Conservation (phyloP, 345 rosid genomes). For the Lepidium sativum region DNA sequence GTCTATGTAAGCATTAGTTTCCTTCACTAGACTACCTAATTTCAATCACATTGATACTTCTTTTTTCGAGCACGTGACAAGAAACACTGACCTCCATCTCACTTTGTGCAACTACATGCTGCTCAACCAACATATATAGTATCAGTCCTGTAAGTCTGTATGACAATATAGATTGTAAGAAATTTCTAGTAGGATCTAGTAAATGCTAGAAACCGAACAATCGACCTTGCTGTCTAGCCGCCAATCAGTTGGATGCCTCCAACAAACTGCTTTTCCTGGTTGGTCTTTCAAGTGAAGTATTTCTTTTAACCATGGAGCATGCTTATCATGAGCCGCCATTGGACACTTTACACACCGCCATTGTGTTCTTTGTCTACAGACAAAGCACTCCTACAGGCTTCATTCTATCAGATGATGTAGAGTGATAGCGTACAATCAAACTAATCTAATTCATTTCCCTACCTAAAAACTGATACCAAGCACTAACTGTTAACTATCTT, state of each 20-base stretch:
- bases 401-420: neutral
- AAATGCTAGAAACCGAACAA: constrained; percentile 41
- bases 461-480: neutral
- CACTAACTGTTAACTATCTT: neutral
- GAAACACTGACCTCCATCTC: constrained; percentile 68
- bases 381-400: constrained; percentile 56
- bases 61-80: neutral
- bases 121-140: constrained; percentile 62
- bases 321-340: constrained; percentile 67
- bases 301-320: constrained; percentile 72
- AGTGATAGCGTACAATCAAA: neutral
- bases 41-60: neutral
- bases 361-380: constrained; percentile 53
- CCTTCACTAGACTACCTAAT: constrained; percentile 8
- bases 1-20: neutral
- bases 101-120: constrained; percentile 52
- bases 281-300: constrained; percentile 47
- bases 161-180: constrained; percentile 1
- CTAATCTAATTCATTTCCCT: neutral
- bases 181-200: neutral
- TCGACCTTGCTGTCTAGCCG: constrained; percentile 62
- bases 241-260: constrained; percentile 88
- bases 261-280: constrained; percentile 68
- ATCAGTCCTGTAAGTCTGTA: constrained; percentile 64
- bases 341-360: constrained; percentile 68